Percentiles rank a stretch among this genome's conserved stretches.
Conservation (phyloP, 2,329 filamentous ascomycete species). For the Paramyrothecium sp. region DNA sequence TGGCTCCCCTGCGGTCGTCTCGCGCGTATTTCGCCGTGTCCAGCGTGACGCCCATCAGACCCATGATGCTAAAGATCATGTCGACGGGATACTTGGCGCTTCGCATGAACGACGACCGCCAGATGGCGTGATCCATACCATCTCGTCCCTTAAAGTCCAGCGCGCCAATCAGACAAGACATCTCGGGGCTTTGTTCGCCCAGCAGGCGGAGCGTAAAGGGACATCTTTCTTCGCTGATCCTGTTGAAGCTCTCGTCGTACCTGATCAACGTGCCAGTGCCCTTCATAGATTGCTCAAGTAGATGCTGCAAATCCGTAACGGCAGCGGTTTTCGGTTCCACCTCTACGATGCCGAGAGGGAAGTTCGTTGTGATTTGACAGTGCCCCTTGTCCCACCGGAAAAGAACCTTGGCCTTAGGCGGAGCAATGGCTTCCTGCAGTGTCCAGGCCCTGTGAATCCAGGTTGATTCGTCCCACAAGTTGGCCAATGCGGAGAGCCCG, state of each 20-base stretch:
- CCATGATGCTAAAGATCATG: conserved; percentile 14
- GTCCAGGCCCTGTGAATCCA: conserved; percentile 20
- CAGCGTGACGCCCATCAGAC: conserved; percentile 10
- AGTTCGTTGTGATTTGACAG: not conserved
- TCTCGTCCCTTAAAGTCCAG: conserved; percentile 1
- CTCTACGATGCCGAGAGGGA: not conserved
- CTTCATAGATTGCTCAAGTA: not conserved
- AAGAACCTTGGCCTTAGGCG: conserved; percentile 5
- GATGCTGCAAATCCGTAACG: not conserved
- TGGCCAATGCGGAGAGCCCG: conserved; percentile 11
- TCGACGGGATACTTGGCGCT: conserved; percentile 6
- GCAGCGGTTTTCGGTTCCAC: not conserved
- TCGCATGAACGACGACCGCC: conserved; percentile 7
- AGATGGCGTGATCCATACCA: conserved; percentile 3
- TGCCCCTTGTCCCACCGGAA: conserved; percentile 10
- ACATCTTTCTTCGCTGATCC: not conserved
- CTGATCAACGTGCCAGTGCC: not conserved
- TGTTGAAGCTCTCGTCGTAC: not conserved
- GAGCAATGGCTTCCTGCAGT: conserved; percentile 17
- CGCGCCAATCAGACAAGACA: not conserved
- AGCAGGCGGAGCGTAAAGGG: too few species aligned
- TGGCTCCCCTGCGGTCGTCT: conserved; percentile 3
- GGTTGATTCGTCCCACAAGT: conserved; percentile 10
- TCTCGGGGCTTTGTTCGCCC: too few species aligned
- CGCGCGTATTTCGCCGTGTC: conserved; percentile 3